A percentile compares a stretch with the other conserved stretches of the same genome.
Evolutionary conservation across 2,329 filamentous ascomycete genomes (phyloP).

Genomic region (Sporothrix humicola): DNA sequence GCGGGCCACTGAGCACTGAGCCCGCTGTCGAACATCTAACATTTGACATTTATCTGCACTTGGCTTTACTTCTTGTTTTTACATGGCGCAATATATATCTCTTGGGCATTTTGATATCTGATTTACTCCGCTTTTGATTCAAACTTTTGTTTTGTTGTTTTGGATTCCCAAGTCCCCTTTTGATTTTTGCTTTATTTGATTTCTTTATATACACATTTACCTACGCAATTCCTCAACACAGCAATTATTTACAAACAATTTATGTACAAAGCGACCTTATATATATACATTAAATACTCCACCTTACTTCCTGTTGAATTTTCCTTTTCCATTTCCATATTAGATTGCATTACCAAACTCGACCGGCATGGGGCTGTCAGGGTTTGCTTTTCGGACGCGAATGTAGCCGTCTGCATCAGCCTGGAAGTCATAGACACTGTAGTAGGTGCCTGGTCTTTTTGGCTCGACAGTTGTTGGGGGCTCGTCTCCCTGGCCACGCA

Average conservation of each 20-base stretch:
- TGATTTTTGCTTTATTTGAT: not conserved
- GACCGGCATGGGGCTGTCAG: not conserved
- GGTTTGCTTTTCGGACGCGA: not conserved
- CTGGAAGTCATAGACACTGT: conserved; percentile 19
- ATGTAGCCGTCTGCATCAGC: conserved; percentile 9
- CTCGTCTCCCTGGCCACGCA: not conserved
- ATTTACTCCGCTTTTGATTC: too few relatives aligned
- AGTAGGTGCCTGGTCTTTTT: not conserved
- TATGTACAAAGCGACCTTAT: not conserved
- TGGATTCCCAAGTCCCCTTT: not conserved
- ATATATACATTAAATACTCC: not conserved
- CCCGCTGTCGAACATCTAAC: not conserved
- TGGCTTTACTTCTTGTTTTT: not conserved
- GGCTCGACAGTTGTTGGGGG: not conserved
- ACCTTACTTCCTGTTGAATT: not conserved
- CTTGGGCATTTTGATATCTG: not conserved
- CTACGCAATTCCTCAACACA: not conserved
- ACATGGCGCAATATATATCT: conserved; percentile 4
- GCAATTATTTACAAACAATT: not conserved
- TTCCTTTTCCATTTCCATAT: not conserved
- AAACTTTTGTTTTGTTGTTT: not conserved
- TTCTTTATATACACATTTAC: not conserved
- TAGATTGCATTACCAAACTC: not conserved
- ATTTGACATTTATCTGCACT: not conserved
- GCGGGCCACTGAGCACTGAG: not conserved